Evolutionary conservation across 129 eudicot genomes (phyloP).

Genomic region (Tanacetum coccineum): DNA sequence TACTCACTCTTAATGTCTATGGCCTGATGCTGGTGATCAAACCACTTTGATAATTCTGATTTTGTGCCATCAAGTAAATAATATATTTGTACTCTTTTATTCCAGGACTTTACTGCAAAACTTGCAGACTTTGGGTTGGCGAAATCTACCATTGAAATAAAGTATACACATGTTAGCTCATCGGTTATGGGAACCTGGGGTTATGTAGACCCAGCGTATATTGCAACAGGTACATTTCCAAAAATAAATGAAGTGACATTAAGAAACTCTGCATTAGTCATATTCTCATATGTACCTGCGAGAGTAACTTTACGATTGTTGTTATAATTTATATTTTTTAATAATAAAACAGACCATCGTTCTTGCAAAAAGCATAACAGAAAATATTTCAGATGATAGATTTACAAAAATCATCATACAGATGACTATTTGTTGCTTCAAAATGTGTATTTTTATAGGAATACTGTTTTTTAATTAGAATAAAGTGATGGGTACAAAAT

Average conservation of each 20-base stretch:
- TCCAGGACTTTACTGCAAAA: constrained; percentile 33
- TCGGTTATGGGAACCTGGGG: constrained; percentile 21
- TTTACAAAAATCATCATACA: too few relatives aligned
- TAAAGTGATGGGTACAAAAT: too few relatives aligned
- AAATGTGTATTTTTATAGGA: too few relatives aligned
- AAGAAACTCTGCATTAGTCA: background rate
- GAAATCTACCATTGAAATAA: constrained; percentile 2
- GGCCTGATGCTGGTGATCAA: constrained; percentile 5
- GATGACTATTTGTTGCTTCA: too few relatives aligned
- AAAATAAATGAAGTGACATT: background rate
- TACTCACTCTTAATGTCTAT: too few relatives aligned
- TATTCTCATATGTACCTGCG: too few relatives aligned
- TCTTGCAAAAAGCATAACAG: too few relatives aligned
- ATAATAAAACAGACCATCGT: too few relatives aligned
- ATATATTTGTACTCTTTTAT: background rate
- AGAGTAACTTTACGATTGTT: too few relatives aligned
- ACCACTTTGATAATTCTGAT: background rate
- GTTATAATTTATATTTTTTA: background rate
- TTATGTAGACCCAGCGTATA: constrained; percentile 22
- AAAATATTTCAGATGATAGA: too few relatives aligned
- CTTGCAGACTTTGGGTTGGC: constrained; percentile 27
- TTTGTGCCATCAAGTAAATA: background rate
- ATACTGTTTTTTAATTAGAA: too few relatives aligned
- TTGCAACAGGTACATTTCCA: constrained; percentile 17
- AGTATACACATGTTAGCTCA: constrained; percentile 25